phyloP scores from a whole-genome alignment of 768 basidiomycete genomes.

The Tylopilus subfusipes region DNA sequence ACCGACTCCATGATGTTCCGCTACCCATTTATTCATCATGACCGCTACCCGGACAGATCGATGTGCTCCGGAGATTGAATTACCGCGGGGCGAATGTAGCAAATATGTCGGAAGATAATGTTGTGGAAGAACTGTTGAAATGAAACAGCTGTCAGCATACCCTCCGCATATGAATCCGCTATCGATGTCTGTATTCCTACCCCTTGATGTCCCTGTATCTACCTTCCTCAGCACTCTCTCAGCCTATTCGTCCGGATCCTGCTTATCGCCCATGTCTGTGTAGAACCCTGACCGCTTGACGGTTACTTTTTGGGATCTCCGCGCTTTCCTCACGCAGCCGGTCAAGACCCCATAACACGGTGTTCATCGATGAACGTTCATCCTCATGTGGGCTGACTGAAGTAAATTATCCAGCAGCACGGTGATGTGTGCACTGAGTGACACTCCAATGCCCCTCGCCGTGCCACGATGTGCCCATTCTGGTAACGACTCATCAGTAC shows the following conservation, averaged over 20 bases:
- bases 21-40: not conserved
- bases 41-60: constrained; percentile 52
- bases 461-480: not conserved
- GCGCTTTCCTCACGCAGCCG: constrained; percentile 1
- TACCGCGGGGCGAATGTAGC: constrained; percentile 81
- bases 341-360: constrained; percentile 7
- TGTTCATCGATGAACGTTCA: no score
- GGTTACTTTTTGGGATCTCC: constrained; percentile 1
- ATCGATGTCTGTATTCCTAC: constrained; percentile 24
- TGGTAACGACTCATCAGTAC: not conserved
- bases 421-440: not conserved
- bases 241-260: constrained; percentile 15
- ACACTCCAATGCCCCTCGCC: not conserved
- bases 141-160: constrained; percentile 31
- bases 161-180: constrained; percentile 20
- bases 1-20: no score
- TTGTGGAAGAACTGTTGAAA: constrained; percentile 84
- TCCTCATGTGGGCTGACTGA: constrained; percentile 6
- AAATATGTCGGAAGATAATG: constrained; percentile 76
- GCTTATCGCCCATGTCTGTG: constrained; percentile 11
- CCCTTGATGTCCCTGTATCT: constrained; percentile 27
- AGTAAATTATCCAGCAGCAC: not conserved
- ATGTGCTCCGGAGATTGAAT: constrained; percentile 82
- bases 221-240: constrained; percentile 15
- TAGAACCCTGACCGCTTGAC: constrained; percentile 2